phyloP scores from a whole-genome alignment of 164 flowering plant species.

The Litsea cubeba region DNA sequence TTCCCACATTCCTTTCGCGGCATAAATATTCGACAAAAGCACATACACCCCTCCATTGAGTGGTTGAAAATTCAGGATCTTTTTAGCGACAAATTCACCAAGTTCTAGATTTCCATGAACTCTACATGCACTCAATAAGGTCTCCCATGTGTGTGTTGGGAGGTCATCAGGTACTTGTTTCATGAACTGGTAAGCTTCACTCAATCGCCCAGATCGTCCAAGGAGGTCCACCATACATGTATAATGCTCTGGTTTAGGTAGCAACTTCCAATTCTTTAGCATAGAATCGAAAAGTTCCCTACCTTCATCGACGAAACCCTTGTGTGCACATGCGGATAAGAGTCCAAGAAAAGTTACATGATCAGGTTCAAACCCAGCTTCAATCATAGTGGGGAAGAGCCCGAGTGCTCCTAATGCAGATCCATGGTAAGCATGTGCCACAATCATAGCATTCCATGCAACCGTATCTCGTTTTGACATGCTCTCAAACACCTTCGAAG shows the following conservation, averaged over 20 bases:
- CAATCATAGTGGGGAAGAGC: constrained; percentile 30
- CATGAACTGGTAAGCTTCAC: constrained; percentile 32
- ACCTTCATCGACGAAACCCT: constrained; percentile 31
- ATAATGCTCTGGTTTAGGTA: constrained; percentile 31
- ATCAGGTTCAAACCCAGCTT: constrained; percentile 30
- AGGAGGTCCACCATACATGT: constrained; percentile 38
- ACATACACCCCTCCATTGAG: constrained; percentile 22
- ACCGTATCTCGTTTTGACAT: constrained; percentile 26
- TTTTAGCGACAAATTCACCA: constrained; percentile 24
- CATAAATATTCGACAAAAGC: constrained; percentile 32
- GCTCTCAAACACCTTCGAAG: constrained; percentile 19
- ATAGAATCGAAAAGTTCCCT: constrained; percentile 24
- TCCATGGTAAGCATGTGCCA: constrained; percentile 32
- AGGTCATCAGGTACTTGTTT: constrained; percentile 18
- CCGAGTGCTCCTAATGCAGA: constrained; percentile 26
- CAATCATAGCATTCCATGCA: constrained; percentile 44
- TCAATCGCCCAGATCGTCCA: constrained; percentile 35
- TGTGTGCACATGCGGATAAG: constrained; percentile 38
- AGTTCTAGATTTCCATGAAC: constrained; percentile 33
- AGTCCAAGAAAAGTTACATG: constrained; percentile 36
- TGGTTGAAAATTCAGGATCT: constrained; percentile 19
- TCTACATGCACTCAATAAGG: constrained; percentile 38
- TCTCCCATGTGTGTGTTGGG: constrained; percentile 33
- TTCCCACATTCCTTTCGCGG: constrained; percentile 35
- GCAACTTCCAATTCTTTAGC: constrained; percentile 26